These are phyloP conservation scores for Nicotiana undulata DNA, from an alignment of 257 asterid genomes.

Conservation along the genomic window DNA sequence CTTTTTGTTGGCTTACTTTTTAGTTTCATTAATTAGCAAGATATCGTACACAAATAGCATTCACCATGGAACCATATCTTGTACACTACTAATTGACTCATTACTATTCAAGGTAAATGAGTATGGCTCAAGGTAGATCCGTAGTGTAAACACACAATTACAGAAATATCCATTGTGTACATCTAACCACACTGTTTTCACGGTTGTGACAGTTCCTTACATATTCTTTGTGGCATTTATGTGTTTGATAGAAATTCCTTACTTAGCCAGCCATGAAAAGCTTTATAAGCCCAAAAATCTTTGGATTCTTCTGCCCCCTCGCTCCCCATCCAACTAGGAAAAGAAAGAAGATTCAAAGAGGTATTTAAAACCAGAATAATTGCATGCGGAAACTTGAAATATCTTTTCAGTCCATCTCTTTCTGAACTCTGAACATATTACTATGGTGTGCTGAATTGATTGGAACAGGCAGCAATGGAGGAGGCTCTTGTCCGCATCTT, in stretches of 20 bases:
- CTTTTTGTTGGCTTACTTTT: not conserved
- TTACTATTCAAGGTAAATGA: too few species aligned
- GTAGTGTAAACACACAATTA: too few species aligned
- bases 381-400: not conserved
- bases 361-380: not conserved
- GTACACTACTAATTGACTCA: too few species aligned
- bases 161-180: not conserved
- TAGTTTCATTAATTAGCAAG: not conserved
- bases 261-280: not conserved
- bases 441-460: slow-evolving; percentile 14
- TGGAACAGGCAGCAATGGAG: slow-evolving; percentile 80
- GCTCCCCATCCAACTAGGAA: not conserved
- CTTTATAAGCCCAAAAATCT: not conserved
- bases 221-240: not conserved
- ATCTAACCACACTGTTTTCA: not conserved
- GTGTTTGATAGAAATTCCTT: not conserved
- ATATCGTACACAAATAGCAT: too few species aligned
- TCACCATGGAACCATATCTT: too few species aligned
- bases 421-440: not conserved
- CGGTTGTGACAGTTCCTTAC: too few species aligned
- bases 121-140: too few species aligned
- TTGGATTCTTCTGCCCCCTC: not conserved
- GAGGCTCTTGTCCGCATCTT: slow-evolving; percentile 94
- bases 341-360: not conserved
- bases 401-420: not conserved